Base-by-base conservation (phyloP, 208 protist species). In the Leptomonas pyrrhocoris region DNA sequence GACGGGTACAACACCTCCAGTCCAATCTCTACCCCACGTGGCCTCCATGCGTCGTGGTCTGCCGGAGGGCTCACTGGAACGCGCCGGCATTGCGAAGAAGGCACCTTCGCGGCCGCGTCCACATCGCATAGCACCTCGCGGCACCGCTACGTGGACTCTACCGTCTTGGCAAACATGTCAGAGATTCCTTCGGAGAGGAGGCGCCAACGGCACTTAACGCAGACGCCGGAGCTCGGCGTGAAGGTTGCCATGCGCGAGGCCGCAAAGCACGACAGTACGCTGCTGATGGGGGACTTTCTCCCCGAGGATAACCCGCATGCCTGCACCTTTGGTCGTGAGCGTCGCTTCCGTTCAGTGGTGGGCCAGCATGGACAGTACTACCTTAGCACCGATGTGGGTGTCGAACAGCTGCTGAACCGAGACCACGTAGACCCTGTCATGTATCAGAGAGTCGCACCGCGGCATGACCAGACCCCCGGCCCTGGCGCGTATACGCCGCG, bases 401-500 rank as follows among this genome's bases (percentile, higher is more conserved):
- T 81, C 0, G 74, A 81, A 34, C 69, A 81, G 54, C 58, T 62
- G 30, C 46, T 61, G 8, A 85, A 83, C 23, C 77, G 84, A 19
- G 27, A 30, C 9, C 18, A 50, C 19, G 5, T 30, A 5, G 38
- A 46, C 45, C 9, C 28, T 19, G 46, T 19, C 19, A 38, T 58
- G 16, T 21, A n/a, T 21, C 12, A 21, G 8, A 8, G 23, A n/a
- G 49, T 68, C 42, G 46, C 66, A 36, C 28, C 48, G 3, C n/a
- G 72, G 1, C 67, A 55, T 19, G 57, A 53, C 25, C 79, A 72
- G 30, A 74, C 83, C 11, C 89, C 89, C 6, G 89, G 89, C 12
- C 89, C 89, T 15, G 89, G 89, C 19, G 82, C 89, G 11, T 94
- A 94, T 74, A 94, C 86, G 6, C 89, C 89, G 36, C 82, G 79